Evolutionary conservation across 2,329 filamentous ascomycete species (phyloP), one percentile per base, ranked within the genome.

Genomic region (Verticillium nonalfalfae): DNA sequence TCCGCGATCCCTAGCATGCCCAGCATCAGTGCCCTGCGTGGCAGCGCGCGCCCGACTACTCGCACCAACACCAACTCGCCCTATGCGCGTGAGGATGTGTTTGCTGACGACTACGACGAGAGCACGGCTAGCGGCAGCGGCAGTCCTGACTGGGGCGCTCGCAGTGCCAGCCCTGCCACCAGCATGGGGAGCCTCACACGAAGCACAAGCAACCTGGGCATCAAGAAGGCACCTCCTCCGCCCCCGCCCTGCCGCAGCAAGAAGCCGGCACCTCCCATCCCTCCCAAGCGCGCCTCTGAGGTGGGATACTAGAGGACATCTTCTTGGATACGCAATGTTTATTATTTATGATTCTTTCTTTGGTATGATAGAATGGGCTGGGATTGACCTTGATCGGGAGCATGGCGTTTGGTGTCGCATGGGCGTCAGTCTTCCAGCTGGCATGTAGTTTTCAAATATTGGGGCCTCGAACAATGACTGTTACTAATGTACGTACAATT

Each of bases 151-250:
- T 81, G 78, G 72, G 76, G 74, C 21, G 78, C 82, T 56, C 78
- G 80, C 60, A 81, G 80, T 67, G 74, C 81, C 61, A 85, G 82
- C 66, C 83, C 83, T 0, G 80, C 82, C 2, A 85, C 83, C 1
- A 85, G 82, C 70, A 79, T 82, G 61, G 81, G 80, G 62, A 85
- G 82, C 69, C 68, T 84, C 56, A 83, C 76, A 65, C 75, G 79
- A 56, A 82, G 75, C 60, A 72, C 78, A 40, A 71, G 65, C 15
- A 66, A 61, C 31, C 58, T 64, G 1, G 75, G 62, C 18, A 60
- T 59, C 3, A 59, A 59, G 58, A 45, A 45, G n/a, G 76, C 74
- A 0, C 78, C 78, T 4, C 79, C 78, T 7, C 79, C 79, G 52
- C 78, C 78, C 13, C 79, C 79, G 21, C 78, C 78, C 3, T 78